A percentile compares a stretch with the other conserved stretches of the same genome.
Evolutionary conservation across 2,329 filamentous ascomycete species (phyloP).

Genomic region (Torrubiella hemipterigena): DNA sequence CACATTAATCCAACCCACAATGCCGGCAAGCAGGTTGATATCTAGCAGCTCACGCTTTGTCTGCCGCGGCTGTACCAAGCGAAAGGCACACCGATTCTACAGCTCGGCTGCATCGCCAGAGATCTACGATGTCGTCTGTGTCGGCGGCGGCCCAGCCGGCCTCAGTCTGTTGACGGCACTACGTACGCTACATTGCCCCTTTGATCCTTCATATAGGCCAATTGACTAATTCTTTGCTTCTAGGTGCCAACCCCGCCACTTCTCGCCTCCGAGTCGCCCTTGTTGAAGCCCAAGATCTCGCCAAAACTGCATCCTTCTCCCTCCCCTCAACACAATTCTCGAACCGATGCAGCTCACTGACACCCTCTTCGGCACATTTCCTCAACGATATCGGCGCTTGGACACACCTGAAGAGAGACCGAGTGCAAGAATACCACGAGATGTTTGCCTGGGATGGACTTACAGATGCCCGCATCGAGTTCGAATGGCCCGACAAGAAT

Average conservation of each 20-base stretch:
- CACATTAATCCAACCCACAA: slow-evolving; percentile 6
- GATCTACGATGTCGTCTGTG: slow-evolving; percentile 86
- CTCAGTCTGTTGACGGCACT: slow-evolving; percentile 70
- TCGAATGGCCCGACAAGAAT: slow-evolving; percentile 53
- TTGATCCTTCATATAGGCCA: neutral
- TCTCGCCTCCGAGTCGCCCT: slow-evolving; percentile 73
- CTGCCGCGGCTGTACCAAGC: slow-evolving; percentile 34
- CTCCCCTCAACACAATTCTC: slow-evolving; percentile 63
- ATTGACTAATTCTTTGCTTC: slow-evolving; percentile 6
- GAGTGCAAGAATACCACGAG: slow-evolving; percentile 80
- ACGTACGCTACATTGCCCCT: slow-evolving; percentile 36
- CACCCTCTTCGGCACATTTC: slow-evolving; percentile 75
- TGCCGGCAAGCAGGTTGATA: slow-evolving; percentile 16
- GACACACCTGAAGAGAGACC: slow-evolving; percentile 57
- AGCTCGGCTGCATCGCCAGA: slow-evolving; percentile 40
- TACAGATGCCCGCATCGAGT: slow-evolving; percentile 75
- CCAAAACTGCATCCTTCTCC: slow-evolving; percentile 53
- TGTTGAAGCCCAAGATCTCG: slow-evolving; percentile 78
- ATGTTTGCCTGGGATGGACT: slow-evolving; percentile 99
- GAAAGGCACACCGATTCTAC: slow-evolving; percentile 26
- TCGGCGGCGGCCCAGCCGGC: slow-evolving; percentile 81
- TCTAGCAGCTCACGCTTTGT: slow-evolving; percentile 21
- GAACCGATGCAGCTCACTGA: slow-evolving; percentile 92
- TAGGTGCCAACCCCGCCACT: slow-evolving; percentile 65
- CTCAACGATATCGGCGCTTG: slow-evolving; percentile 77